phyloP scores from a whole-genome alignment of 495 filamentous ascomycete genomes.

The Aspergillus sclerotiicarbonarius region DNA sequence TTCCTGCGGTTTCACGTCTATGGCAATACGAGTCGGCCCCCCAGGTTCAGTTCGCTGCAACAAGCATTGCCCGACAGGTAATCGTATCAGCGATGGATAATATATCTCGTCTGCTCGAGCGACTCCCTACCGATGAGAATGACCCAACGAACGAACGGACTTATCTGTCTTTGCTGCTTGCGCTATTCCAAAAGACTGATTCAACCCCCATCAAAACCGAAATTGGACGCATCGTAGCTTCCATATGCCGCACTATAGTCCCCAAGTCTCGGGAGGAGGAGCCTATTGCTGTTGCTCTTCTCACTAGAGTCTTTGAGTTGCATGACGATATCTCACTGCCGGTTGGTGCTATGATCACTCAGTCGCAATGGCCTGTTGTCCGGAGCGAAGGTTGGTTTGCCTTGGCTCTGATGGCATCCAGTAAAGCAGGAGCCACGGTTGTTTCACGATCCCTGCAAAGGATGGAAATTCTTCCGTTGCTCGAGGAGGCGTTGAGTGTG shows the following conservation, averaged over 20 bases:
- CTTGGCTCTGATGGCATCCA: conserved; percentile 65
- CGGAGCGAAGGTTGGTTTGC: conserved; percentile 73
- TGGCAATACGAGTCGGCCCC: conserved; percentile 61
- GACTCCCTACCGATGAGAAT: conserved; percentile 35
- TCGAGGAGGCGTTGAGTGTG: conserved; percentile 50
- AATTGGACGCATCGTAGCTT: conserved; percentile 63
- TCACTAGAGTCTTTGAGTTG: conserved; percentile 50
- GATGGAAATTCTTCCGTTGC: conserved; percentile 39
- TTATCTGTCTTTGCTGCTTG: conserved; percentile 60
- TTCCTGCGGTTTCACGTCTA: conserved; percentile 55
- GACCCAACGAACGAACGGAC: conserved; percentile 42
- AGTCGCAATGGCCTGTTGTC: conserved; percentile 67
- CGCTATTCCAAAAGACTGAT: conserved; percentile 57
- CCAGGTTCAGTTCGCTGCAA: conserved; percentile 68
- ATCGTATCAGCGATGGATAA: conserved; percentile 58
- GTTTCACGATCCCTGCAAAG: conserved; percentile 51
- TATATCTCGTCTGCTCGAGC: conserved; percentile 47
- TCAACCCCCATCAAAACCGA: conserved; percentile 68
- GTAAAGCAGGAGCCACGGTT: conserved; percentile 46
- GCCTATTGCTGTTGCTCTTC: conserved; percentile 22
- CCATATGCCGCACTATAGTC: conserved; percentile 60
- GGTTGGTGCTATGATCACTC: conserved; percentile 61
- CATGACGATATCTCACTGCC: conserved; percentile 52
- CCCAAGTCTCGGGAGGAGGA: conserved; percentile 35
- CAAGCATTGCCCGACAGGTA: conserved; percentile 65